Conservation (phyloP, 768 basidiomycete genomes). For the Termitomyces sp. region DNA sequence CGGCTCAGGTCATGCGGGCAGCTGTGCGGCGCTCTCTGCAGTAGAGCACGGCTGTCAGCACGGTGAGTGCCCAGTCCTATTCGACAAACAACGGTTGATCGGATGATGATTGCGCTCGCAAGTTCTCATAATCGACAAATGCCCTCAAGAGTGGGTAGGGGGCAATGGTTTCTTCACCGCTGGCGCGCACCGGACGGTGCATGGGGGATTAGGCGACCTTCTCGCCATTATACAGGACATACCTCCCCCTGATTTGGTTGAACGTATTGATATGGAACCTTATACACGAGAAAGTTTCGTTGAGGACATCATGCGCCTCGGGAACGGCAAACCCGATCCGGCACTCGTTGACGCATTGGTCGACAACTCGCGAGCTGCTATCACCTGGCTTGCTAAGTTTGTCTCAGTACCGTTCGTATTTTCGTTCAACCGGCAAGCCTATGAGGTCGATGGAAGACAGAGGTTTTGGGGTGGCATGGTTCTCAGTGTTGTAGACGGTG, state of each 20-base stretch:
- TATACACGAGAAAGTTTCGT: conserved; percentile 52
- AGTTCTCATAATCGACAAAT: conserved; percentile 64
- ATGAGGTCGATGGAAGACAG: conserved; percentile 53
- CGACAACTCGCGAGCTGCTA: conserved; percentile 45
- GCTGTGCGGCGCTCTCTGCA: conserved; percentile 58
- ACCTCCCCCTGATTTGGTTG: conserved; percentile 29
- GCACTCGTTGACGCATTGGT: conserved; percentile 48
- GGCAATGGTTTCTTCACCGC: conserved; percentile 74
- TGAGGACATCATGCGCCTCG: conserved; percentile 56
- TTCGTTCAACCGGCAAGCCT: conserved; percentile 63
- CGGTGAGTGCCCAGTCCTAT: conserved; percentile 22
- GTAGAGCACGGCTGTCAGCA: conserved; percentile 50
- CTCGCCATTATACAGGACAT: conserved; percentile 48
- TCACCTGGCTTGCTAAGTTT: conserved; percentile 49
- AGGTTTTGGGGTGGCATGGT: conserved; percentile 71
- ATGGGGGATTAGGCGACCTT: conserved; percentile 54
- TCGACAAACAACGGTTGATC: neutral
- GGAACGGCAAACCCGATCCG: conserved; percentile 41
- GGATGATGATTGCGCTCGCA: neutral
- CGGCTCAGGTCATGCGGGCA: conserved; percentile 64
- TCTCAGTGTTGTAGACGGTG: conserved; percentile 55
- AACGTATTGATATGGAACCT: conserved; percentile 49
- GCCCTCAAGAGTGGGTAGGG: conserved; percentile 56
- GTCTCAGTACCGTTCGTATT: conserved; percentile 50
- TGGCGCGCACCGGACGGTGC: conserved; percentile 60